Base-by-base conservation (phyloP, 148 eudicot genomes). In the Silene uniflora region DNA sequence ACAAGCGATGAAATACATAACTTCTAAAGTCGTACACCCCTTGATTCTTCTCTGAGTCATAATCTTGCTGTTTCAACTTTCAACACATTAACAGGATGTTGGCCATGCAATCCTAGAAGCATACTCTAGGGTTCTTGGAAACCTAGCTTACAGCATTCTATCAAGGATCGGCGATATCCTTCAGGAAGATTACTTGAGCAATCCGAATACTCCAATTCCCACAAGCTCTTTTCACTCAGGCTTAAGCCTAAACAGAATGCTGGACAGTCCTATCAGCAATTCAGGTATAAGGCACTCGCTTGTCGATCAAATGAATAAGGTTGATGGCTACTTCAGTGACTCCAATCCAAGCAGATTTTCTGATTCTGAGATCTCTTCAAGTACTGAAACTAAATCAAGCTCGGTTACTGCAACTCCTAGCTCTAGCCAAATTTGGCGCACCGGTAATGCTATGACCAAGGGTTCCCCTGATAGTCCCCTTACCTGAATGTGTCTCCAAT, bases 61-160 rank as follows among this genome's bases (percentile, higher is more conserved):
- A 10, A 13, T 49, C 55, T 10, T 8, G 55, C 55, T 49, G 55
- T 49, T 49, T 49, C n/a, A n/a, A n/a, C n/a, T n/a, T n/a, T n/a
- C n/a, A n/a, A n/a, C n/a, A n/a, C n/a, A n/a, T n/a, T n/a, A n/a
- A n/a, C 66, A 93, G 98, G 98, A 94, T 79, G 83, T 94, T 55
- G 98, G 96, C n/a, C 97, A 86, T 68, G 84, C 89, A n/a, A 88
- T 92, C 69, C 68, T 92, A 60, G 99, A 96, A 83, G 99, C 99
- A 69, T 96, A 96, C 83, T 96, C 99, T 3, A 91, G 99, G 44
- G 90, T 87, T 71, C 89, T 96, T 25, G 83, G 79, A 80, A 87
- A 89, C 80, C 76, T 92, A 75, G 93, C 98, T 16, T 88, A 85
- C 87, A 88, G 83, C 79, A 86, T 96, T 49, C 80, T 96, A 44